phyloP scores from a whole-genome alignment of 2,329 filamentous ascomycete genomes.

The Aspergillus neotritici region DNA sequence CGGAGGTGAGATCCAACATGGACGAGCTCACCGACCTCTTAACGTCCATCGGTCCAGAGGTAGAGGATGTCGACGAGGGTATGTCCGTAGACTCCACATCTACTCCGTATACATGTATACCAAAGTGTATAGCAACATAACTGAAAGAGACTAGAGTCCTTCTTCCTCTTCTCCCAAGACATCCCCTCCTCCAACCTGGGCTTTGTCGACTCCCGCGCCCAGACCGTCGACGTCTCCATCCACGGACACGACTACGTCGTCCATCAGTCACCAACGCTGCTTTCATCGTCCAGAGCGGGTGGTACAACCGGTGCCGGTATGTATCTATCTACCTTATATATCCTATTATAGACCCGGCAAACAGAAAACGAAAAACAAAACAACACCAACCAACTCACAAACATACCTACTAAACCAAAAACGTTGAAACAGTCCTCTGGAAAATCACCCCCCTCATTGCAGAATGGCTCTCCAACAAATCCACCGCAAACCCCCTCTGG shows the following conservation, averaged over 20 bases:
- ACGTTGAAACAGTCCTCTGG: conserved; percentile 64
- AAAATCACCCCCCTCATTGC: conserved; percentile 80
- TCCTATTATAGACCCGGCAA: conserved; percentile 4
- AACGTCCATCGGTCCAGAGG: conserved; percentile 44
- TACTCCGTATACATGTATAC: background rate
- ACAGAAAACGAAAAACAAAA: too few species aligned
- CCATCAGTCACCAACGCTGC: conserved; percentile 74
- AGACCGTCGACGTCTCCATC: conserved; percentile 61
- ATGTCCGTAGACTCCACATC: conserved; percentile 13
- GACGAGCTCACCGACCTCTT: conserved; percentile 31
- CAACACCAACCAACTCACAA: conserved; percentile 3
- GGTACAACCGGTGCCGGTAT: conserved; percentile 68
- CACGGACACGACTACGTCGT: conserved; percentile 66
- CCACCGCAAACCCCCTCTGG: conserved; percentile 56
- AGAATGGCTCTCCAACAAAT: conserved; percentile 63
- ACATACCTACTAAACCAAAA: background rate
- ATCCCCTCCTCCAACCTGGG: conserved; percentile 74
- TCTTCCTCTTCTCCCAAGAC: conserved; percentile 73
- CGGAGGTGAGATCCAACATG: conserved; percentile 3
- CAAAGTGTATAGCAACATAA: conserved; percentile 1
- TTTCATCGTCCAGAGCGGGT: conserved; percentile 67
- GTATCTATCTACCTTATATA: conserved; percentile 11
- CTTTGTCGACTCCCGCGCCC: conserved; percentile 69
- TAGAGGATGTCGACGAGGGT: conserved; percentile 59
- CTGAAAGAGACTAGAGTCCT: conserved; percentile 61